phyloP scores from a whole-genome alignment of 2,329 filamentous ascomycete species.

The Aspergillus pseudonomiae region DNA sequence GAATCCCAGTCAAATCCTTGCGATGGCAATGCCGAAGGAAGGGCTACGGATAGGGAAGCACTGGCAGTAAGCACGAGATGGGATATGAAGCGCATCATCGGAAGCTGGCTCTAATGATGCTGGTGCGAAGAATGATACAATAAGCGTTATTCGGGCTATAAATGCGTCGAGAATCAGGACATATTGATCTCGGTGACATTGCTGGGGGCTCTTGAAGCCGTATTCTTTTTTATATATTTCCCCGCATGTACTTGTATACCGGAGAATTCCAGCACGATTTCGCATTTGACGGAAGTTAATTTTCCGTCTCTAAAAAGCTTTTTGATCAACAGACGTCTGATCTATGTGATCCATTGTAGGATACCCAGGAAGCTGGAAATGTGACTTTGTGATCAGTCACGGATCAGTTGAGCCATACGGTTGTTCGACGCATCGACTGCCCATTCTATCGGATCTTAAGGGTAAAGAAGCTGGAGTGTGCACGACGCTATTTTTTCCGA shows the following conservation, averaged over 20 bases:
- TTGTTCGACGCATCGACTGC: background rate
- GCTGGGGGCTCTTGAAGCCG: background rate
- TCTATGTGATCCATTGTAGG: background rate
- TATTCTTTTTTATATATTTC: constrained; percentile 1
- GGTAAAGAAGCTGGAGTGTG: background rate
- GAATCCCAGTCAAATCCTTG: constrained; percentile 18
- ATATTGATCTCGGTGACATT: background rate
- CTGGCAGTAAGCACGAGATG: constrained; percentile 8
- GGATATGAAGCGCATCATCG: constrained; percentile 5
- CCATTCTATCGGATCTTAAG: background rate
- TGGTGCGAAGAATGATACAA: background rate
- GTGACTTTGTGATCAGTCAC: background rate
- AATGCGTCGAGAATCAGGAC: background rate
- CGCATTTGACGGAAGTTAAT: constrained; percentile 19
- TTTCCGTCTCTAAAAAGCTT: constrained; percentile 15
- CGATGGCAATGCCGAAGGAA: constrained; percentile 1
- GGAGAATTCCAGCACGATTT: constrained; percentile 16
- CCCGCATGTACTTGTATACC: constrained; percentile 7
- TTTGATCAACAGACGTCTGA: background rate
- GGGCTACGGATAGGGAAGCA: constrained; percentile 10
- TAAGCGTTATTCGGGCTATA: background rate
- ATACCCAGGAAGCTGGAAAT: background rate
- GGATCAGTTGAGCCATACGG: background rate
- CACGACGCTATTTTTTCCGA: background rate
- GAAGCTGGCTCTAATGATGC: background rate